Percentiles rank a stretch among this genome's conserved stretches.
phyloP scores from a whole-genome alignment of 1,139 yeast genomes.

The Sporopachydermia cereana region DNA sequence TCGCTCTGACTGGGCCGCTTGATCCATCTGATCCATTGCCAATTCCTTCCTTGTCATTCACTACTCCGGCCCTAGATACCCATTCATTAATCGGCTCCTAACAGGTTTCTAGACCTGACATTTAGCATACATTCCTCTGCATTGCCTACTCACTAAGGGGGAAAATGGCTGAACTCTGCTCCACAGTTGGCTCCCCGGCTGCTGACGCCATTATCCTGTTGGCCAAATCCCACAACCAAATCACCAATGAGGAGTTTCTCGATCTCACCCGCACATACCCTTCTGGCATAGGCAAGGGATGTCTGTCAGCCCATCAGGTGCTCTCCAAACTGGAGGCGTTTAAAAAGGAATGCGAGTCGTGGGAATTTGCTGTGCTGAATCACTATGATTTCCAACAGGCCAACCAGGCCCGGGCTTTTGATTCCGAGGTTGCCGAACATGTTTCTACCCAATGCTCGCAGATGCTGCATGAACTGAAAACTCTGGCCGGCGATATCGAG shows the following conservation, averaged over 20 bases:
- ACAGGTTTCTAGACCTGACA: no score
- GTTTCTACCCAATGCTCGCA: constrained; percentile 20
- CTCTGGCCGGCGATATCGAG: constrained; percentile 20
- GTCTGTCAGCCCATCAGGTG: constrained; percentile 20
- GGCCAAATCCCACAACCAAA: constrained; percentile 7
- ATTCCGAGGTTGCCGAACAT: constrained; percentile 22
- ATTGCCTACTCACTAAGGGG: no score
- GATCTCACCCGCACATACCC: constrained; percentile 17
- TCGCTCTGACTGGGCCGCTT: no score
- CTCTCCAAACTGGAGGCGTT: constrained; percentile 18
- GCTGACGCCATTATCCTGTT: neutral
- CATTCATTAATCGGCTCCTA: no score
- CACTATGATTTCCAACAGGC: constrained; percentile 18
- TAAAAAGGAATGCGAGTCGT: constrained; percentile 19
- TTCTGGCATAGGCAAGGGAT: constrained; percentile 18
- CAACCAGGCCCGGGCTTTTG: constrained; percentile 20
- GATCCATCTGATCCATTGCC: no score
- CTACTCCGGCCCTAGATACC: no score
- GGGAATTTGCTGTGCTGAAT: constrained; percentile 20
- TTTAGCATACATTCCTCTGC: neutral
- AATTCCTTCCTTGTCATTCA: no score
- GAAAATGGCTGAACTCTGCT: neutral
- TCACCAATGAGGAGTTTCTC: constrained; percentile 18
- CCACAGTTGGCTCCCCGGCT: neutral
- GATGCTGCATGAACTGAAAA: constrained; percentile 18